Conservation (phyloP, 2,329 filamentous ascomycete species). For the Anthostomella pinea region DNA sequence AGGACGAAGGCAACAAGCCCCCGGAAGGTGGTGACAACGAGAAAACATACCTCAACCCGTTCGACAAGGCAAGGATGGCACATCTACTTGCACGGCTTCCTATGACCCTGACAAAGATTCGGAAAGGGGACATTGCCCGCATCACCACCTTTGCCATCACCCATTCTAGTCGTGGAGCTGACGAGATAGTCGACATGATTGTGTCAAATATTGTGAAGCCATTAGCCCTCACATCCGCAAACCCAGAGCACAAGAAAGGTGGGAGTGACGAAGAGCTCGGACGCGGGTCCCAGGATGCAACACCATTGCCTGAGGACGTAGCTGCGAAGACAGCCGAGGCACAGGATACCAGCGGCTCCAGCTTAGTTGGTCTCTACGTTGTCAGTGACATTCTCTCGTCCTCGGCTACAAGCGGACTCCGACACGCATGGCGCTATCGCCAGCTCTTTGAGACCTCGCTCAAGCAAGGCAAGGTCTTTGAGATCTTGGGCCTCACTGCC, state of each 20-base stretch:
- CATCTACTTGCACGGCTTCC: conserved; percentile 83
- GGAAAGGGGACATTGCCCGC: conserved; percentile 82
- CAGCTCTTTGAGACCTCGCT: conserved; percentile 75
- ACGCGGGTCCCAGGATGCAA: conserved; percentile 36
- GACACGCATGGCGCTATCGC: conserved; percentile 83
- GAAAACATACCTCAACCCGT: conserved; percentile 70
- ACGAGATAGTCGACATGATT: conserved; percentile 89
- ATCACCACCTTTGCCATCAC: conserved; percentile 86
- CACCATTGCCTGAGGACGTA: conserved; percentile 38
- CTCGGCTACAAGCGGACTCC: conserved; percentile 70
- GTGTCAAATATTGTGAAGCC: conserved; percentile 78
- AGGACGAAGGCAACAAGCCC: conserved; percentile 52
- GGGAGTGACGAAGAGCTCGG: conserved; percentile 38
- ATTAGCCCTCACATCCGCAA: conserved; percentile 69
- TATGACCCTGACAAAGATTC: conserved; percentile 67
- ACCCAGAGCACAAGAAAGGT: conserved; percentile 48
- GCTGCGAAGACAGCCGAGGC: conserved; percentile 39
- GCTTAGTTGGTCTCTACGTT: conserved; percentile 78
- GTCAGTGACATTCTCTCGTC: conserved; percentile 75
- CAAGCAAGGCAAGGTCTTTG: conserved; percentile 65
- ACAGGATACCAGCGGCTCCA: conserved; percentile 66
- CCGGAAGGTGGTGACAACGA: conserved; percentile 43
- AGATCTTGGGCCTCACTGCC: conserved; percentile 70
- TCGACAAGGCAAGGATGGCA: conserved; percentile 79
- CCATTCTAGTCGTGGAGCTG: conserved; percentile 78